Evolutionary conservation across 2,329 filamentous ascomycete species (phyloP).

Genomic region (Lasiodiplodia gonubiensis): DNA sequence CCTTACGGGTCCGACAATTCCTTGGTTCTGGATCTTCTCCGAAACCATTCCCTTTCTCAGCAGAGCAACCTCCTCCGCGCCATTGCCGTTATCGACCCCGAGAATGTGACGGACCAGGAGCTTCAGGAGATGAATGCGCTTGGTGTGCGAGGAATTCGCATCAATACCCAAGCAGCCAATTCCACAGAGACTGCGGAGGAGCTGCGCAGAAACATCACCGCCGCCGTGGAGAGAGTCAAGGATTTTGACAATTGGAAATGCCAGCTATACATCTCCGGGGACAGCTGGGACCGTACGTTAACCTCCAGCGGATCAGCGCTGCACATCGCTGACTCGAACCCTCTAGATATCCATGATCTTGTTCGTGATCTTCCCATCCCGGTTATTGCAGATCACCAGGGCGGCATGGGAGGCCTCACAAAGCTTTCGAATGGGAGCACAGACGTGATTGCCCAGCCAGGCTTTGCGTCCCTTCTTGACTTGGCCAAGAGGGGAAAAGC

Average conservation of each 20-base stretch:
- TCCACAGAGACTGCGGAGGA: neutral
- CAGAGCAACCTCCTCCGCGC: neutral
- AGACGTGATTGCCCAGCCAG: neutral
- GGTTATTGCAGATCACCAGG: constrained; percentile 16
- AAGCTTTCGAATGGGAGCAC: neutral
- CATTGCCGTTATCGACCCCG: constrained; percentile 1
- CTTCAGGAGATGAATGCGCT: neutral
- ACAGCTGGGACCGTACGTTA: neutral
- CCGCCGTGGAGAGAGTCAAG: neutral
- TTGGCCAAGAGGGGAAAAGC: neutral
- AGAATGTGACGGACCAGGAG: neutral
- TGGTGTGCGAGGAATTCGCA: neutral
- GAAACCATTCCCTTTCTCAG: neutral
- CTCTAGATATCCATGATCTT: neutral
- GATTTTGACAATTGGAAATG: neutral
- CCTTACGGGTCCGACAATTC: constrained; percentile 8
- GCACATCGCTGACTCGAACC: too few relatives aligned
- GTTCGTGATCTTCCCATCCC: neutral
- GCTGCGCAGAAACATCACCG: neutral
- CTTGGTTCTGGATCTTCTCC: neutral
- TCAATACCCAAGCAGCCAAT: neutral
- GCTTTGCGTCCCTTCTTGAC: neutral
- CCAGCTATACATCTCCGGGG: neutral
- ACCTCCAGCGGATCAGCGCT: neutral
- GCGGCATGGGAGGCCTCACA: neutral